Conservation (phyloP, 2,329 filamentous ascomycete genomes). For the Ascochyta koolunga region DNA sequence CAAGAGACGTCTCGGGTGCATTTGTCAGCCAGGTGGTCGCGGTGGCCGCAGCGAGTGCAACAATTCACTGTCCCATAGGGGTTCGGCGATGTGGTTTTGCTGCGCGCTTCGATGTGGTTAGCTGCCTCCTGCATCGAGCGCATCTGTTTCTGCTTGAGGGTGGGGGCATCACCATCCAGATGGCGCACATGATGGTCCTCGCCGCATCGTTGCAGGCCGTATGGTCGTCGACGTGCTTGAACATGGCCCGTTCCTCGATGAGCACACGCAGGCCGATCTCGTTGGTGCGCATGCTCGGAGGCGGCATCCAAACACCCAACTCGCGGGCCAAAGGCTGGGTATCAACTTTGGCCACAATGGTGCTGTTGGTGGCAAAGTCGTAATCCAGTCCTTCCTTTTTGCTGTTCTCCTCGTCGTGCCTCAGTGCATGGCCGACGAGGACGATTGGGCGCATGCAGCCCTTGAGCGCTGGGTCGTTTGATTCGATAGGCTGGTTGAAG, state of each 20-base stretch:
- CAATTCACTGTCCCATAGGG: slow-evolving; percentile 11
- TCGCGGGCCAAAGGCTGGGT: slow-evolving; percentile 30
- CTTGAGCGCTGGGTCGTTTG: not conserved
- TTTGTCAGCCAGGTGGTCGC: slow-evolving; percentile 13
- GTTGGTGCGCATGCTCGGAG: not conserved
- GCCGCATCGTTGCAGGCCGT: slow-evolving; percentile 31
- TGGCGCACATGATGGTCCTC: slow-evolving; percentile 31
- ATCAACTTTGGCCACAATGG: slow-evolving; percentile 28
- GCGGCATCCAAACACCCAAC: slow-evolving; percentile 3
- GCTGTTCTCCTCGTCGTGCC: slow-evolving; percentile 27
- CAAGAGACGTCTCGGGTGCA: slow-evolving; percentile 10
- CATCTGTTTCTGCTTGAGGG: not conserved
- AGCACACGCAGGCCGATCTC: slow-evolving; percentile 20
- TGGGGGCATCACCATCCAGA: slow-evolving; percentile 20
- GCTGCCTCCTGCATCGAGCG: slow-evolving; percentile 14
- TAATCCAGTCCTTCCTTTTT: slow-evolving; percentile 22
- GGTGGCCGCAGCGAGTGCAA: slow-evolving; percentile 21
- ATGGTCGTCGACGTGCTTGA: slow-evolving; percentile 23
- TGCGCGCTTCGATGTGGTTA: slow-evolving; percentile 4
- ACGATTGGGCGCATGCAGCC: slow-evolving; percentile 26
- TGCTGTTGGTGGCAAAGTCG: slow-evolving; percentile 12
- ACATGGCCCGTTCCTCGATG: slow-evolving; percentile 8
- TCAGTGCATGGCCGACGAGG: slow-evolving; percentile 31
- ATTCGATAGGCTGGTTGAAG: slow-evolving; percentile 21
- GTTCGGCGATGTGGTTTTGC: not conserved